Base-by-base conservation (phyloP, 768 basidiomycete genomes). In the Kwoniella sp. region DNA sequence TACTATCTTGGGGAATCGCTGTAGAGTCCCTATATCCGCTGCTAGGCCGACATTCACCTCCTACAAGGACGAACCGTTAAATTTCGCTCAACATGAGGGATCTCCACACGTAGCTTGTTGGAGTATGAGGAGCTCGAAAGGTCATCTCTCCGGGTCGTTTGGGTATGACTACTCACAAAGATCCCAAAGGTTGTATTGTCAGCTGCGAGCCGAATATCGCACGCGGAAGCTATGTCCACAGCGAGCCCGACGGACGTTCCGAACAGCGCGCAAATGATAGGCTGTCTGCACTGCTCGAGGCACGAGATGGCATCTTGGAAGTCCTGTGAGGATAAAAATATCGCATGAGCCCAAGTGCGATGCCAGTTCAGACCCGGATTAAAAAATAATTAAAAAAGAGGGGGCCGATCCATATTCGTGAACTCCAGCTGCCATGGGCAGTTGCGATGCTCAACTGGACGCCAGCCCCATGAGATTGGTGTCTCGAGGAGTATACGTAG, bases 31-130 rank as follows among this genome's bases (percentile, higher is more conserved):
- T 45, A 93, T 87, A 75, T 94, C 93, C 0, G 93, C 89, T 1
- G 93, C 92, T 0, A 95, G 83, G 0, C 90, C 92, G 26, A 93
- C 85, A 73, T 93, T 90, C 2, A 92, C 88, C 84, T 94, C 91
- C 90, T 92, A 73, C 13, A 50, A n/a, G n/a, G n/a, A 41, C 38
- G 38, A 20, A 9, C 38, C 38, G 20, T 20, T 20, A 41, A 20
- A 41, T 41, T 41, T 9, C n/a, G n/a, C n/a, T n/a, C n/a, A n/a
- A n/a, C n/a, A n/a, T n/a, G n/a, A n/a, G n/a, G n/a, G n/a, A n/a
- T n/a, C n/a, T n/a, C n/a, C n/a, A n/a, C n/a, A n/a, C n/a, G n/a
- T n/a, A n/a, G n/a, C n/a, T n/a, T n/a, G n/a, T n/a, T n/a, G n/a
- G n/a, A n/a, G n/a, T n/a, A n/a, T n/a, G n/a, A n/a, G 34, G 34